Percentiles rank a stretch among this genome's conserved stretches.
These are phyloP conservation scores for Malassezia restricta DNA, from an alignment of 1,284 basidiomycete species.

Conservation along the genomic window DNA sequence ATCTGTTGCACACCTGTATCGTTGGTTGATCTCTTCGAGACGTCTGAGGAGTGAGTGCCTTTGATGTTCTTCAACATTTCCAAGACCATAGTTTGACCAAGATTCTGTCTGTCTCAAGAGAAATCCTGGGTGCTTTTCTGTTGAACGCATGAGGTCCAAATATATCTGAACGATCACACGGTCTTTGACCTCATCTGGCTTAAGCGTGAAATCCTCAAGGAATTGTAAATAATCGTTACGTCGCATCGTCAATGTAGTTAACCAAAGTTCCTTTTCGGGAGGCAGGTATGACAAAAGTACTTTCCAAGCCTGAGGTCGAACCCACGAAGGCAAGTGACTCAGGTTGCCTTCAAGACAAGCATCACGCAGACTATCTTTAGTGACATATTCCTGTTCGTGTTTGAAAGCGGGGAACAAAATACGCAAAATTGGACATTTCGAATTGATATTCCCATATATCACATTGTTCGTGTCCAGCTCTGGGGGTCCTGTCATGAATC, in stretches of 20 bases:
- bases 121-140: not conserved
- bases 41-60: slow-evolving; percentile 20
- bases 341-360: slow-evolving; percentile 19
- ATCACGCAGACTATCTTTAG: slow-evolving; percentile 4
- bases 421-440: not conserved
- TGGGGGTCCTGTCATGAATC: no score
- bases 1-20: not conserved
- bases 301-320: slow-evolving; percentile 40
- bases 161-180: not conserved
- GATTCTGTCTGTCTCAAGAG: not conserved
- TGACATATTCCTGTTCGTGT: not conserved
- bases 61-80: not conserved
- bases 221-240: slow-evolving; percentile 37
- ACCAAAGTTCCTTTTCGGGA: slow-evolving; percentile 36
- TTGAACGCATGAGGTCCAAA: not conserved
- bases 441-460: not conserved
- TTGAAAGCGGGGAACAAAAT: not conserved
- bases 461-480: no score
- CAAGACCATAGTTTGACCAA: not conserved
- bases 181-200: not conserved
- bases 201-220: slow-evolving; percentile 22
- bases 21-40: slow-evolving; percentile 22
- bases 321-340: slow-evolving; percentile 27
- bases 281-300: slow-evolving; percentile 37
- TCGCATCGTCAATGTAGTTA: slow-evolving; percentile 18